A percentile compares a stretch with the other conserved stretches of the same genome.
Evolutionary conservation across 306 rosid genomes (phyloP).

Genomic region (Alnus glutinosa): DNA sequence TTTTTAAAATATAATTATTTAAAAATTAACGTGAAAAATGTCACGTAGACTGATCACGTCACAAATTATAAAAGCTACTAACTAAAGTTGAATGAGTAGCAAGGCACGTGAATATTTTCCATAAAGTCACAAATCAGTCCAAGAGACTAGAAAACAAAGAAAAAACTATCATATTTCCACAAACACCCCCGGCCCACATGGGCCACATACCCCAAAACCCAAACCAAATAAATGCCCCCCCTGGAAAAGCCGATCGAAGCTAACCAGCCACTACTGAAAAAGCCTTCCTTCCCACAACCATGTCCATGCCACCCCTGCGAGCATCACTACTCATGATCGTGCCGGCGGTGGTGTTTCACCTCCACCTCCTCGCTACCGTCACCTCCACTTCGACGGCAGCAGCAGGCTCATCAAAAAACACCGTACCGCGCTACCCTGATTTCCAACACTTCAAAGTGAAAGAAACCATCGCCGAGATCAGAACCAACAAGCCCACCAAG

Average conservation of each 20-base stretch:
- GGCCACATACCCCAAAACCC: not conserved
- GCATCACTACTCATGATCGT: not conserved
- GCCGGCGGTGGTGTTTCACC: not conserved
- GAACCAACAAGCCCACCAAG: not conserved
- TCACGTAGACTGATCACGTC: too few relatives aligned
- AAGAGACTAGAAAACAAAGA: slow-evolving; percentile 10
- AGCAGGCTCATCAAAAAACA: slow-evolving; percentile 1
- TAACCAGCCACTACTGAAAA: not conserved
- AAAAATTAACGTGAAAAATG: too few relatives aligned
- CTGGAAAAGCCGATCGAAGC: not conserved
- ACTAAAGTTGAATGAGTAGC: not conserved
- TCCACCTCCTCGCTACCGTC: not conserved
- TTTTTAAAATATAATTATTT: too few relatives aligned
- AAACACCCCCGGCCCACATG: slow-evolving; percentile 2
- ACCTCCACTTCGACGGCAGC: slow-evolving; percentile 4
- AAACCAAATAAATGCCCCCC: slow-evolving; percentile 1
- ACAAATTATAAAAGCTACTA: too few relatives aligned
- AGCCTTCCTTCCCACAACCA: not conserved
- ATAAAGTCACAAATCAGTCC: not conserved
- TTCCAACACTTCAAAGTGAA: slow-evolving; percentile 41
- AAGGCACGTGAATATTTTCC: not conserved
- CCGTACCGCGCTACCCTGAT: slow-evolving; percentile 29
- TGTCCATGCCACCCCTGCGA: slow-evolving; percentile 19
- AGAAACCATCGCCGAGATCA: slow-evolving; percentile 26
- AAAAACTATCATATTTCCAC: not conserved